Evolutionary conservation across 768 basidiomycete genomes (phyloP).

Genomic region (Psilocybe tampanensis): DNA sequence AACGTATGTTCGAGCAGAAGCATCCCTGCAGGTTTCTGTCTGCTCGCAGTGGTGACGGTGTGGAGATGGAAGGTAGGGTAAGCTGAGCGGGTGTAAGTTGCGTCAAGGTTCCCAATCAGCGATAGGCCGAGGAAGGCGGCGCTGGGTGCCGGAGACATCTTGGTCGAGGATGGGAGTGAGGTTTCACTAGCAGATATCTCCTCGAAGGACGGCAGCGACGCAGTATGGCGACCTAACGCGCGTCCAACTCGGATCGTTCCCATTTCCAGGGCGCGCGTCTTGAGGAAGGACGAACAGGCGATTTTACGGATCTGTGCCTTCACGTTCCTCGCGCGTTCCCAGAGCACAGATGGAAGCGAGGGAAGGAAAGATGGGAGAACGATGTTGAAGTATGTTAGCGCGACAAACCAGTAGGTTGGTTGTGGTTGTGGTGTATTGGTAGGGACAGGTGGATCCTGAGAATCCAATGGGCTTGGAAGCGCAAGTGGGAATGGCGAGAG

Average conservation of each 20-base stretch:
- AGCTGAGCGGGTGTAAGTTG: neutral
- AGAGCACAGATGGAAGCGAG: neutral
- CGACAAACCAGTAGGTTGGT: conserved; percentile 7
- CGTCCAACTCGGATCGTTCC: conserved; percentile 1
- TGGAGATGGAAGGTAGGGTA: conserved; percentile 3
- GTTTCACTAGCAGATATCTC: neutral
- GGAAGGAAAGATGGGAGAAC: conserved; percentile 7
- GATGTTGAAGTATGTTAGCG: conserved; percentile 9
- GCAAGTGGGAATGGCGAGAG: neutral
- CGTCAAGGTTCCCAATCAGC: conserved; percentile 6
- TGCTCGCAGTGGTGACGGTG: conserved; percentile 1
- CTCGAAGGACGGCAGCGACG: neutral
- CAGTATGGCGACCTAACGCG: neutral
- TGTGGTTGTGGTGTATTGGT: neutral
- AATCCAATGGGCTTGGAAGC: neutral
- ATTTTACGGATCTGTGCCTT: conserved; percentile 46
- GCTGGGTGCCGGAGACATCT: conserved; percentile 31
- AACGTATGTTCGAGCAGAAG: conserved; percentile 6
- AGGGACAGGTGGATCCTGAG: no score
- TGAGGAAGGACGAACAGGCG: conserved; percentile 53
- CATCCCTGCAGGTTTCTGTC: conserved; percentile 2
- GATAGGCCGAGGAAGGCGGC: conserved; percentile 15
- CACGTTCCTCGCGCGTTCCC: conserved; percentile 3
- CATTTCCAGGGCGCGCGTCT: conserved; percentile 44
- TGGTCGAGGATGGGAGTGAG: neutral